Evolutionary conservation across 2,329 filamentous ascomycete species (phyloP).

Genomic region (Xylariaceae sp.): DNA sequence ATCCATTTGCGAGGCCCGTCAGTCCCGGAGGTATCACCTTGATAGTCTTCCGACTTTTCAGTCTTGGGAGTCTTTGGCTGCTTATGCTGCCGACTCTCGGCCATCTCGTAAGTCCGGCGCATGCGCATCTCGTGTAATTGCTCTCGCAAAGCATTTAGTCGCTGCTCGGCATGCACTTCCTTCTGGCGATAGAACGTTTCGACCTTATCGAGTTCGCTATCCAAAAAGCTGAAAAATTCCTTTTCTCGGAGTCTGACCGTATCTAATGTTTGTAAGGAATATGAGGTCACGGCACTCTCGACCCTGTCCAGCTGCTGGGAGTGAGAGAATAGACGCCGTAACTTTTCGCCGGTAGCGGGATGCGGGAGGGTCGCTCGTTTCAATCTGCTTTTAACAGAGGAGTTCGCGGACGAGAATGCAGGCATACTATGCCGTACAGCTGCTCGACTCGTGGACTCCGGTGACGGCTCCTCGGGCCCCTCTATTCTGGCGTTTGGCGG

Average conservation of each 20-base stretch:
- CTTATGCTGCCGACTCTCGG: slow-evolving; percentile 37
- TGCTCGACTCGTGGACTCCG: slow-evolving; percentile 23
- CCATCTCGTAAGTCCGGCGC: slow-evolving; percentile 67
- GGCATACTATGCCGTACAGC: slow-evolving; percentile 37
- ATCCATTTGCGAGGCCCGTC: slow-evolving; percentile 39
- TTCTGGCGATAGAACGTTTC: slow-evolving; percentile 85
- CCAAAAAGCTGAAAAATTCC: slow-evolving; percentile 85
- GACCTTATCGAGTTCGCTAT: slow-evolving; percentile 82
- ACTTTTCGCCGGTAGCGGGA: slow-evolving; percentile 25
- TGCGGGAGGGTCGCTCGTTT: slow-evolving; percentile 18
- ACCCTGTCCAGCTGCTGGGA: slow-evolving; percentile 33
- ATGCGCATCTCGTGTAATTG: slow-evolving; percentile 94
- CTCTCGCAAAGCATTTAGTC: slow-evolving; percentile 65
- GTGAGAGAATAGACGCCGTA: slow-evolving; percentile 40
- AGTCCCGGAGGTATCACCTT: slow-evolving; percentile 21
- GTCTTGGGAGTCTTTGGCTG: slow-evolving; percentile 27
- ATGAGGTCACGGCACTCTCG: slow-evolving; percentile 37
- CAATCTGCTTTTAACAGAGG: slow-evolving; percentile 8
- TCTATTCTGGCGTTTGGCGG: slow-evolving; percentile 23
- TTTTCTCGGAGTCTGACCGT: slow-evolving; percentile 63
- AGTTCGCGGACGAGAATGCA: slow-evolving; percentile 33
- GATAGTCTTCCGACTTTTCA: slow-evolving; percentile 21
- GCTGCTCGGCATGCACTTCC: slow-evolving; percentile 74
- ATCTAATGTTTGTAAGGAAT: slow-evolving; percentile 41
- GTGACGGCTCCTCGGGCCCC: not conserved